These are phyloP conservation scores for Phylloporus sp. DNA, from an alignment of 1,284 basidiomycete species.

Conservation along the genomic window DNA sequence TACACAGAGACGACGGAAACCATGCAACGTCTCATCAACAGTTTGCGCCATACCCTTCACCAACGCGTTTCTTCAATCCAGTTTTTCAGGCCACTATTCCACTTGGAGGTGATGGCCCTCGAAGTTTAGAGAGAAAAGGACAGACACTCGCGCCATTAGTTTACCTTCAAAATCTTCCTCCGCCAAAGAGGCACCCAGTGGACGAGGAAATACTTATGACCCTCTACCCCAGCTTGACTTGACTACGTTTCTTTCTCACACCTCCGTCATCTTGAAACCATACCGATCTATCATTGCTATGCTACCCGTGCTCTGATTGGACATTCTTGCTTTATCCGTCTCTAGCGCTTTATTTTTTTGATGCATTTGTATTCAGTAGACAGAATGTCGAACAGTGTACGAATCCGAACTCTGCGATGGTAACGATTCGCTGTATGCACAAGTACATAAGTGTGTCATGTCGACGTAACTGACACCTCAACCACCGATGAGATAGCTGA, in stretches of 20 bases:
- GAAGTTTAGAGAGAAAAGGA: conserved; percentile 22
- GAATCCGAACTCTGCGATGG: conserved; percentile 11
- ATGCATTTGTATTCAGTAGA: conserved; percentile 30
- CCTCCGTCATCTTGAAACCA: conserved; percentile 1
- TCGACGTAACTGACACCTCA: not conserved
- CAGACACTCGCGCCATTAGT: conserved; percentile 54
- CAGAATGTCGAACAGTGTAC: conserved; percentile 28
- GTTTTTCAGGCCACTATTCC: conserved; percentile 11
- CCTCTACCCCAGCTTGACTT: conserved; percentile 41
- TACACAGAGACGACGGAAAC: conserved; percentile 24
- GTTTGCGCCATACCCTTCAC: conserved; percentile 38
- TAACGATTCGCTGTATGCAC: not conserved
- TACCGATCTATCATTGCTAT: conserved; percentile 16
- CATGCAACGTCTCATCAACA: conserved; percentile 27
- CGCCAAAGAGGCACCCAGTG: conserved; percentile 53
- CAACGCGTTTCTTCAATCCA: conserved; percentile 23
- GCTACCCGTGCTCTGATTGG: conserved; percentile 8
- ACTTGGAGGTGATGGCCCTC: conserved; percentile 6
- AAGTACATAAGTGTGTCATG: not conserved
- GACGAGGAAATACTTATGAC: conserved; percentile 66
- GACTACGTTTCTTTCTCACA: conserved; percentile 17
- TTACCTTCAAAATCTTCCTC: conserved; percentile 55
- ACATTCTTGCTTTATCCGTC: conserved; percentile 11
- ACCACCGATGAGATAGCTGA: not conserved
- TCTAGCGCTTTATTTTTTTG: conserved; percentile 29